Conservation (phyloP, 1,284 basidiomycete species). For the Sanghuangporus baumii region DNA sequence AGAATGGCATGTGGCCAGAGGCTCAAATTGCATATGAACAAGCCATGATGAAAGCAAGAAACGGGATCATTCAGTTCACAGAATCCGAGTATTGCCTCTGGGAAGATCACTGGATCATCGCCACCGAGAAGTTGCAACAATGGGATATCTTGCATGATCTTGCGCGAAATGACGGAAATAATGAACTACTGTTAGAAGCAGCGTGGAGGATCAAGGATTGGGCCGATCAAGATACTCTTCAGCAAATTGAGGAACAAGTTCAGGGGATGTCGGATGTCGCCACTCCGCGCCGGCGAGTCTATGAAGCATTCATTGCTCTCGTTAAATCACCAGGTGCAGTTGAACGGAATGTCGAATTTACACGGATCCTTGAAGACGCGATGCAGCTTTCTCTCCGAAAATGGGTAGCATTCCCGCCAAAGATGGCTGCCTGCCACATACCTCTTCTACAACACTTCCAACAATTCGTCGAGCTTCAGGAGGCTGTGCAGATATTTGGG, state of each 20-base stretch:
- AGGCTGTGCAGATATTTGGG: constrained; percentile 93
- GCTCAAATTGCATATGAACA: constrained; percentile 87
- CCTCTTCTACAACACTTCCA: constrained; percentile 97
- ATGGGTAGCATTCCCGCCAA: constrained; percentile 87
- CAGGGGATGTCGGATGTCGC: constrained; percentile 77
- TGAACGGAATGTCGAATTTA: constrained; percentile 78
- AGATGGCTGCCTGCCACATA: constrained; percentile 88
- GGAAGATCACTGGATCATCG: constrained; percentile 99
- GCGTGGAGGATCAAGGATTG: constrained; percentile 96
- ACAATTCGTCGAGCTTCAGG: constrained; percentile 97
- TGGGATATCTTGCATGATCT: constrained; percentile 96
- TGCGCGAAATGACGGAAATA: constrained; percentile 87
- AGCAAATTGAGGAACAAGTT: constrained; percentile 83
- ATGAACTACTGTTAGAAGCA: constrained; percentile 91
- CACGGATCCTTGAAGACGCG: constrained; percentile 88
- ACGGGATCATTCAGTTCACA: constrained; percentile 83
- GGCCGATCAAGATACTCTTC: constrained; percentile 72
- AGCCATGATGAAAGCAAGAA: constrained; percentile 84
- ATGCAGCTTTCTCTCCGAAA: constrained; percentile 96
- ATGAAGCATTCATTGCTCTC: constrained; percentile 92
- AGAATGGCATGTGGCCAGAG: constrained; percentile 96
- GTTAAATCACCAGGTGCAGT: constrained; percentile 59
- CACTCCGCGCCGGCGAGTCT: constrained; percentile 91
- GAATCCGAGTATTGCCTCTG: constrained; percentile 97
- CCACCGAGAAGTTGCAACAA: constrained; percentile 94